Conservation (phyloP, 257 asterid species). For the Fraxinus anomala region DNA sequence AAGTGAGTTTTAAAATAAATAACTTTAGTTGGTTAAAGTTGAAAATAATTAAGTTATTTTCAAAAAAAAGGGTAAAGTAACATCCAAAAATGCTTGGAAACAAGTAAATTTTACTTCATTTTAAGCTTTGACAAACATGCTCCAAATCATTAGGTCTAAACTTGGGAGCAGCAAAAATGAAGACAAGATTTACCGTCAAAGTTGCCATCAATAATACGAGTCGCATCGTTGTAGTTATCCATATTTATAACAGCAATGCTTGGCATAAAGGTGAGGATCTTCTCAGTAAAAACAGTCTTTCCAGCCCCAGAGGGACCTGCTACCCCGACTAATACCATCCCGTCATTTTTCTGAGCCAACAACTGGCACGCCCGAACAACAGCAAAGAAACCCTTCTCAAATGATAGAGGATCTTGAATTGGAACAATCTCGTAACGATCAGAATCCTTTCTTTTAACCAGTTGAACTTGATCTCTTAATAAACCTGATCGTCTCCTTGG, state of each 20-base stretch:
- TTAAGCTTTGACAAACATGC: background rate
- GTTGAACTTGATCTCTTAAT: constrained; percentile 84
- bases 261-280: constrained; percentile 82
- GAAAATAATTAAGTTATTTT: background rate
- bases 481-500: constrained; percentile 83
- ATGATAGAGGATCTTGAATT: constrained; percentile 75
- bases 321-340: constrained; percentile 78
- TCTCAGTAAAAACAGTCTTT: constrained; percentile 86
- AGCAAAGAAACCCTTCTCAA: constrained; percentile 91
- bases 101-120: background rate
- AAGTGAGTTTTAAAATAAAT: background rate
- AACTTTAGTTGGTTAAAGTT: background rate
- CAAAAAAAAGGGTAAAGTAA: background rate
- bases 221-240: constrained; percentile 90
- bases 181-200: constrained; percentile 64
- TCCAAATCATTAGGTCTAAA: background rate
- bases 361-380: constrained; percentile 90
- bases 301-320: constrained; percentile 99
- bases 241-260: constrained; percentile 81
- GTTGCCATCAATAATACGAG: constrained; percentile 91
- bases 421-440: constrained; percentile 83
- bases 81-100: background rate
- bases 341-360: constrained; percentile 87
- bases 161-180: background rate
- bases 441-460: constrained; percentile 70